Percentiles rank a stretch among this genome's conserved stretches.
These are phyloP conservation scores for Penicillium paneum DNA, from an alignment of 2,329 filamentous ascomycete genomes.

Conservation along the genomic window DNA sequence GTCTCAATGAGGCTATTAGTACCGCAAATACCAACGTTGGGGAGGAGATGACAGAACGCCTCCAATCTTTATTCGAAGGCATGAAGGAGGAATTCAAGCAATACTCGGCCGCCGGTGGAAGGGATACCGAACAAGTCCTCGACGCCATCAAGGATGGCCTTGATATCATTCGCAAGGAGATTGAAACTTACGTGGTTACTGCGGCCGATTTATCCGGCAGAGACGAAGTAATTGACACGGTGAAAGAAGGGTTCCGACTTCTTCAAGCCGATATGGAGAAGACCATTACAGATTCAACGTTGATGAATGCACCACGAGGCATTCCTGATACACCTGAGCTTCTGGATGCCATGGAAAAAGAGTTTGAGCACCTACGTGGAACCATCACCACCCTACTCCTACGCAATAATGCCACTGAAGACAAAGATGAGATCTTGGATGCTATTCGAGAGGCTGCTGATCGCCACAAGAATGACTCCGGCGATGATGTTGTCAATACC, in stretches of 20 bases:
- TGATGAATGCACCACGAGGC: constrained; percentile 29
- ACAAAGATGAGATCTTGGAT: constrained; percentile 62
- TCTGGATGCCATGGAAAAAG: constrained; percentile 72
- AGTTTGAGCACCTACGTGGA: constrained; percentile 78
- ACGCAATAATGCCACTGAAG: constrained; percentile 53
- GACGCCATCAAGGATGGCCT: constrained; percentile 85
- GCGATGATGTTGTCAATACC: constrained; percentile 36
- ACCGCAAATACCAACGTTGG: constrained; percentile 52
- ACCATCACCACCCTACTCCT: constrained; percentile 69
- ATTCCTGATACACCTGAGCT: constrained; percentile 62
- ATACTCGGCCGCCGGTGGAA: constrained; percentile 72
- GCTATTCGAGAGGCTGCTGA: constrained; percentile 52
- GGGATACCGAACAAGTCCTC: constrained; percentile 82
- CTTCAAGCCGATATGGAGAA: constrained; percentile 58
- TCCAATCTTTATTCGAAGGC: constrained; percentile 58
- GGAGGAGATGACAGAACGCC: constrained; percentile 58
- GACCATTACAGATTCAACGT: constrained; percentile 46
- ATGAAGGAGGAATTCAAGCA: constrained; percentile 69
- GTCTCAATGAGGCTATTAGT: constrained; percentile 53
- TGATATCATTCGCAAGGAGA: constrained; percentile 72
- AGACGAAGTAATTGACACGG: constrained; percentile 72
- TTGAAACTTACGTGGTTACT: constrained; percentile 76
- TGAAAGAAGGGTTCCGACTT: constrained; percentile 60
- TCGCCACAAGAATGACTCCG: constrained; percentile 36
- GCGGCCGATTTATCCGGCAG: constrained; percentile 66